Base-by-base conservation (phyloP, 1,284 basidiomycete species). In the Trametes versicolor region DNA sequence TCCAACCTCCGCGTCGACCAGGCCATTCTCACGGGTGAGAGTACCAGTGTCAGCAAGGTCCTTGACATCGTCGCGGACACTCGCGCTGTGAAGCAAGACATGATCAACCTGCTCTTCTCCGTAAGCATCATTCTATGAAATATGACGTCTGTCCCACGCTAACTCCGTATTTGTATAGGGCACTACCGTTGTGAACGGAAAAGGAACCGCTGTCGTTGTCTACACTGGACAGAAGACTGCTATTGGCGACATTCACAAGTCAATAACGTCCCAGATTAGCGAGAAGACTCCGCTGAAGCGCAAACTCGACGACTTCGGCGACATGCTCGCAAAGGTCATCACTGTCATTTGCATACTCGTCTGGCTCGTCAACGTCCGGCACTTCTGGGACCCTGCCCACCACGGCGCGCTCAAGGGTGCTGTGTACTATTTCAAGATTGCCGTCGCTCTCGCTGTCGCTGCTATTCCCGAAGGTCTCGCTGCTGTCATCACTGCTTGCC, bases 361-460 rank as follows among this genome's bases (percentile, higher is more conserved):
- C 71, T 98, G 96, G 96, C 83, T 98, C 66, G 92, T 98, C 81
- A 98, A 98, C 80, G 86, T 96, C 72, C 89, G 93, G 58, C 95
- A 98, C 80, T 98, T 98, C 78, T 91, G 87, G 85, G 96, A 98
- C 74, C 94, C 96, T 13, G 87, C 92, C 25, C 96, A 98, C 76
- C 93, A 93, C 72, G 94, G 96, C 62, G 89, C 82, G 63, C 82
- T 98, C 72, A 95, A 96, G 77, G 96, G 96, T 47, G 96, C 96
- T 0, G 88, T 98, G 67, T 98, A 98, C 79, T 98, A 98, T 80
- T 95, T 98, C 86, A 98, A 98, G 82, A 98, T 98, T 73, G 97
- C 96, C 39, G 97, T 99, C 51, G 95, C 97, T 4, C 83, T 98
- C 41, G 96, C 97, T 19, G 96, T 98, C 50, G 96, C 97, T 63